Evolutionary conservation across 345 rosid species (phyloP).

Genomic region (Nephelium lappaceum): DNA sequence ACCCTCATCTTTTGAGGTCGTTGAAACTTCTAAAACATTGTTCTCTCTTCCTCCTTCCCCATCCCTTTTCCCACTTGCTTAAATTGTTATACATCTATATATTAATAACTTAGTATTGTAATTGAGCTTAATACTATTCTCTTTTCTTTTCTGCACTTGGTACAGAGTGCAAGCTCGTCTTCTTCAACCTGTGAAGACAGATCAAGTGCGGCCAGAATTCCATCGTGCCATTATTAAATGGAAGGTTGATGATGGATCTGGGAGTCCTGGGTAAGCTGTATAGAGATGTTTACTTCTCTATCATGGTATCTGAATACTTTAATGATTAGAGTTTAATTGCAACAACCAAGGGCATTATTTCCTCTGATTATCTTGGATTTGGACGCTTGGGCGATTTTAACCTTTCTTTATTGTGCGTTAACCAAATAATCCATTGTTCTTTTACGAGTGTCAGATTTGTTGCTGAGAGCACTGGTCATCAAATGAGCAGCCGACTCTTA

Average conservation of each 20-base stretch:
- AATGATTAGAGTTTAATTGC: background rate
- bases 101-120: conserved; percentile 5
- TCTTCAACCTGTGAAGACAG: conserved; percentile 66
- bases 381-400: background rate
- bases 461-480: conserved; percentile 93
- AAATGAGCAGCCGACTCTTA: conserved; percentile 87
- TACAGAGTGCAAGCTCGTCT: conserved; percentile 75
- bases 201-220: conserved; percentile 65
- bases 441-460: conserved; percentile 59
- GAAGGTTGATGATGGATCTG: conserved; percentile 86
- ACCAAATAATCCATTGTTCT: conserved; percentile 19
- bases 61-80: background rate
- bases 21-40: conserved; percentile 27
- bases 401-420: background rate
- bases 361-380: background rate
- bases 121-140: background rate
- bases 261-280: conserved; percentile 70
- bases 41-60: background rate
- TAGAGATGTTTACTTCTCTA: conserved; percentile 10
- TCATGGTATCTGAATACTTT: background rate
- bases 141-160: conserved; percentile 16
- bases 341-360: background rate
- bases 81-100: background rate
- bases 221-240: conserved; percentile 77
- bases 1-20: conserved; percentile 76